phyloP scores from a whole-genome alignment of 2,329 filamentous ascomycete genomes.

The Exserohilum rostratum region DNA sequence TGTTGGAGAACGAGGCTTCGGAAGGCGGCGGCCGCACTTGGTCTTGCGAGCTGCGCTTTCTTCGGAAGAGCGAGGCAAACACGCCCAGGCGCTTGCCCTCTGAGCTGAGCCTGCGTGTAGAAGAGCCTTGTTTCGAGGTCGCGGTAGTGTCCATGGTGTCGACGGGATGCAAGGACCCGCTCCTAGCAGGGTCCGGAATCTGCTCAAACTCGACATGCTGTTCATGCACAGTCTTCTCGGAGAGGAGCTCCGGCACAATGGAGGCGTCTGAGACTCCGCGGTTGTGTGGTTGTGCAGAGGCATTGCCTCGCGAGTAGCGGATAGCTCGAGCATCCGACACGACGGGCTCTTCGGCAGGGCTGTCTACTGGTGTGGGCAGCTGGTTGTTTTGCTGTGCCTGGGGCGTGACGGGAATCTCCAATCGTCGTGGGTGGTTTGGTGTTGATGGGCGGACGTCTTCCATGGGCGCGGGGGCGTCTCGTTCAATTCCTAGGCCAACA shows the following conservation, averaged over 20 bases:
- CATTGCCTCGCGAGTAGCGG: constrained; percentile 56
- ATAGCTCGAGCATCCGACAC: constrained; percentile 57
- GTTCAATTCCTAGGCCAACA: constrained; percentile 63
- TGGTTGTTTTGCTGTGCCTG: constrained; percentile 31
- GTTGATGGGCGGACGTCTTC: constrained; percentile 54
- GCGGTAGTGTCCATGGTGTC: constrained; percentile 39
- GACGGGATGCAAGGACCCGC: constrained; percentile 42
- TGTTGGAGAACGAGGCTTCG: constrained; percentile 80
- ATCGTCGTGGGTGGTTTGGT: constrained; percentile 29
- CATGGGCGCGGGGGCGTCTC: constrained; percentile 63
- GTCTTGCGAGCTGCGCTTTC: constrained; percentile 58
- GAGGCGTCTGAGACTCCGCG: constrained; percentile 60
- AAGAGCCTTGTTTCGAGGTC: constrained; percentile 32
- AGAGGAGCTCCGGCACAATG: constrained; percentile 57
- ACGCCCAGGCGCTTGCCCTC: constrained; percentile 44
- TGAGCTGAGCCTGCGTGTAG: constrained; percentile 40
- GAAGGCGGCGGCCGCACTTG: constrained; percentile 64
- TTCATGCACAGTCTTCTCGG: constrained; percentile 47
- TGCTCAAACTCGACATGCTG: constrained; percentile 50
- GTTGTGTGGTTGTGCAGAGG: constrained; percentile 54
- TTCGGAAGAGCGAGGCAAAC: constrained; percentile 70
- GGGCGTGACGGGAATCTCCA: constrained; percentile 29
- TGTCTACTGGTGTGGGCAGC: constrained; percentile 48
- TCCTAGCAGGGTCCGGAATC: constrained; percentile 35
- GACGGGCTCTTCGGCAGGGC: constrained; percentile 54